phyloP scores from a whole-genome alignment of 768 basidiomycete genomes.

The Rhodotorula toruloides region DNA sequence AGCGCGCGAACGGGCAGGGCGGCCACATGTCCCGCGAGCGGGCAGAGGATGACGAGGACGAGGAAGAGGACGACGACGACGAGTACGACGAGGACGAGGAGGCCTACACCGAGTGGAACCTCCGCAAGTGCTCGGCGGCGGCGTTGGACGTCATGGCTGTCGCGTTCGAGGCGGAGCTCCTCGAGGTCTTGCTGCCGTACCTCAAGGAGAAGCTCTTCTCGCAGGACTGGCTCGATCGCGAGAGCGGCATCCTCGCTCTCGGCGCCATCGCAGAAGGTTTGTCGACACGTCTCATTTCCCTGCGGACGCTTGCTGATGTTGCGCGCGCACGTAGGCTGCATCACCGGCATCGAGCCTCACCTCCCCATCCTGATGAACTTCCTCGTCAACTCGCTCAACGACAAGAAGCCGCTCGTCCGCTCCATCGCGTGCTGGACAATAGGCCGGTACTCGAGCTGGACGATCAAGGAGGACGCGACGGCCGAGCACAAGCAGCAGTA shows the following conservation, averaged over 20 bases:
- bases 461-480: conserved; percentile 59
- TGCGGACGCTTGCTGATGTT: neutral
- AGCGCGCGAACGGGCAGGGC: conserved; percentile 5
- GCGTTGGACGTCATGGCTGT: conserved; percentile 95
- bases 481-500: conserved; percentile 79
- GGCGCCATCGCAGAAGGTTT: conserved; percentile 98
- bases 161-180: conserved; percentile 78
- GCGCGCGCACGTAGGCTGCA: conserved; percentile 63
- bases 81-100: conserved; percentile 94
- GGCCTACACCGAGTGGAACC: conserved; percentile 96
- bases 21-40: conserved; percentile 18
- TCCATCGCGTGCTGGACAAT: conserved; percentile 99
- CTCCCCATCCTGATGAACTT: conserved; percentile 88
- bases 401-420: conserved; percentile 93
- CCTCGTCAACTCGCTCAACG: conserved; percentile 79
- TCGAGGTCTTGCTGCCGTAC: conserved; percentile 79
- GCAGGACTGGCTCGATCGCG: conserved; percentile 83
- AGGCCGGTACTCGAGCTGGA: conserved; percentile 98
- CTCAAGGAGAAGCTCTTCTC: conserved; percentile 93
- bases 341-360: conserved; percentile 90
- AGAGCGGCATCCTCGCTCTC: conserved; percentile 89
- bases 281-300: conserved; percentile 35
- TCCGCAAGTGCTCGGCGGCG: conserved; percentile 95
- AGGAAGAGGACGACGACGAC: conserved; percentile 79
- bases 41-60: conserved; percentile 70